Conservation (phyloP, 306 rosid species). For the Vigna hirtella region DNA sequence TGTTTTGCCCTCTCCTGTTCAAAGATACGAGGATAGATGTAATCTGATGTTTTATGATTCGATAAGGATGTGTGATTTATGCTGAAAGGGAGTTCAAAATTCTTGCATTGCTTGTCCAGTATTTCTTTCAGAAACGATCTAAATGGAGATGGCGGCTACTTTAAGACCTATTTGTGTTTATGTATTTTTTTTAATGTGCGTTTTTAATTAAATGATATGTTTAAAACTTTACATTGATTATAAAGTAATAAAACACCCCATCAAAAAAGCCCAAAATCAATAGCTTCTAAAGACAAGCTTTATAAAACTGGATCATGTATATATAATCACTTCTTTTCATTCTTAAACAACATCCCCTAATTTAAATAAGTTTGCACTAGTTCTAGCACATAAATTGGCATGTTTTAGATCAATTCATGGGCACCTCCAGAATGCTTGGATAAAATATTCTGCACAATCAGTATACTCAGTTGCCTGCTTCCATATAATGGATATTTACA, state of each 20-base stretch:
- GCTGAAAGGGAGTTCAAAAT: neutral
- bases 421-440: slow-evolving; percentile 25
- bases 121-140: slow-evolving; percentile 15
- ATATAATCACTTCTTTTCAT: neutral
- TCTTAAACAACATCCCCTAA: neutral
- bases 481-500: neutral
- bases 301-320: neutral
- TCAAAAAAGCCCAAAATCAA: neutral
- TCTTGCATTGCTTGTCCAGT: neutral
- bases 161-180: neutral
- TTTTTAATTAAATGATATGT: neutral
- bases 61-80: slow-evolving; percentile 19
- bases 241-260: neutral
- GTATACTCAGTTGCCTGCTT: neutral
- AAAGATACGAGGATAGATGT: neutral
- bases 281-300: neutral
- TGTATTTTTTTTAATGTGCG: neutral
- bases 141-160: neutral
- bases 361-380: neutral
- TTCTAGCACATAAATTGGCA: neutral
- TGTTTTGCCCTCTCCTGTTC: neutral
- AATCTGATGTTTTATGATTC: slow-evolving; percentile 15
- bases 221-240: neutral
- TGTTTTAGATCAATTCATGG: slow-evolving; percentile 9
- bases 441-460: neutral